Evolutionary conservation across 768 basidiomycete species (phyloP).

Genomic region (Termitomyces sp.): DNA sequence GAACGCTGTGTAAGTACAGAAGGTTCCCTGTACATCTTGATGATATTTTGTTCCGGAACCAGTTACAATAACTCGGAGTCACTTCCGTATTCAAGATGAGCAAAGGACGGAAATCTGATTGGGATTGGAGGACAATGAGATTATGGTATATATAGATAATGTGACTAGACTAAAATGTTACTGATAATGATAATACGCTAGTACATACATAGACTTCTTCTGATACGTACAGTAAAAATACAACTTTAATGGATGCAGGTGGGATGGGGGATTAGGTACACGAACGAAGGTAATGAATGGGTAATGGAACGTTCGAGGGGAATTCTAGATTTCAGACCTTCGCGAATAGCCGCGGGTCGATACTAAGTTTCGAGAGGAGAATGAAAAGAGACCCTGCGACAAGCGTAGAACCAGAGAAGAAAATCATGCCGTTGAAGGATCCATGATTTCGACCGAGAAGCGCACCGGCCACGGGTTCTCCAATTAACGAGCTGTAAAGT

Average conservation of each 20-base stretch:
- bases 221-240: constrained; percentile 3
- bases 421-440: constrained; percentile 47
- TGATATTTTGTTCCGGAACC: background rate
- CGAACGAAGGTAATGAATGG: background rate
- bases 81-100: background rate
- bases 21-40: no score
- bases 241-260: background rate
- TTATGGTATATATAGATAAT: background rate
- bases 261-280: background rate
- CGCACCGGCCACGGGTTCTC: constrained; percentile 61
- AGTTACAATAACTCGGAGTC: background rate
- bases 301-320: background rate
- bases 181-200: background rate
- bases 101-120: background rate
- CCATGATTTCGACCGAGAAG: constrained; percentile 45
- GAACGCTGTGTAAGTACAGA: no score
- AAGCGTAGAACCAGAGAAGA: constrained; percentile 56
- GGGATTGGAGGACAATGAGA: no score
- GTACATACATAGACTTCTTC: background rate
- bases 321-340: constrained; percentile 34
- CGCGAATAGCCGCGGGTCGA: constrained; percentile 39
- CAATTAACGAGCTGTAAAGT: constrained; percentile 56
- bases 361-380: constrained; percentile 43
- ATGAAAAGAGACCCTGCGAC: constrained; percentile 59
- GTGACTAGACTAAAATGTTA: background rate